A percentile compares a stretch with the other conserved stretches of the same genome.
Conservation (phyloP, 2,329 filamentous ascomycete genomes). For the Phialemoniopsis sp. region DNA sequence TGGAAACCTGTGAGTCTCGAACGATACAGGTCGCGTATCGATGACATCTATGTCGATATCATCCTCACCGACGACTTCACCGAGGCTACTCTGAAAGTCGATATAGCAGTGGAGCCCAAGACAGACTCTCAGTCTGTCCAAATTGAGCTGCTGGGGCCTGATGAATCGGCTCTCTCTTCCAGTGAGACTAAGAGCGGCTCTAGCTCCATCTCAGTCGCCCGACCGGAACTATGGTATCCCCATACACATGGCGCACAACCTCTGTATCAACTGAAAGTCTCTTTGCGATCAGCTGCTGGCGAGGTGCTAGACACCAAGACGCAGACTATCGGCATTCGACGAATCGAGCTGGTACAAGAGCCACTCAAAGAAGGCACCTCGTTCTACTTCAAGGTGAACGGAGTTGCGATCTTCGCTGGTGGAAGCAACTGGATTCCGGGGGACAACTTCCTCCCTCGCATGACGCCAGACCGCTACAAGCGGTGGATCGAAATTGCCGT, state of each 20-base stretch:
- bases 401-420: slow-evolving; percentile 9
- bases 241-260: slow-evolving; percentile 1
- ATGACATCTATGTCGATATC: slow-evolving; percentile 11
- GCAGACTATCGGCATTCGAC: too few species aligned
- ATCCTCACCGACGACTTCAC: too few species aligned
- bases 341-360: neutral
- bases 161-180: too few species aligned
- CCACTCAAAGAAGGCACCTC: too few species aligned
- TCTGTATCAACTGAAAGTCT: slow-evolving; percentile 1
- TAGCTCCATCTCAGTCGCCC: too few species aligned
- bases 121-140: too few species aligned
- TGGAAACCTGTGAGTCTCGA: slow-evolving; percentile 67
- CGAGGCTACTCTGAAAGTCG: neutral
- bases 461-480: slow-evolving; percentile 7
- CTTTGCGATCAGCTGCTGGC: neutral
- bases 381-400: slow-evolving; percentile 8
- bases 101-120: too few species aligned
- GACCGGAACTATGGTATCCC: slow-evolving; percentile 5
- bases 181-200: too few species aligned
- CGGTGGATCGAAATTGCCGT: slow-evolving; percentile 7
- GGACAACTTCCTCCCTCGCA: slow-evolving; percentile 11
- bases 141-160: too few species aligned
- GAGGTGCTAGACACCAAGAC: too few species aligned
- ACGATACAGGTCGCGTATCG: slow-evolving; percentile 52
- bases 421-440: slow-evolving; percentile 14